phyloP scores from a whole-genome alignment of 202 grass and related monocot species.

The Panicum virgatum region DNA sequence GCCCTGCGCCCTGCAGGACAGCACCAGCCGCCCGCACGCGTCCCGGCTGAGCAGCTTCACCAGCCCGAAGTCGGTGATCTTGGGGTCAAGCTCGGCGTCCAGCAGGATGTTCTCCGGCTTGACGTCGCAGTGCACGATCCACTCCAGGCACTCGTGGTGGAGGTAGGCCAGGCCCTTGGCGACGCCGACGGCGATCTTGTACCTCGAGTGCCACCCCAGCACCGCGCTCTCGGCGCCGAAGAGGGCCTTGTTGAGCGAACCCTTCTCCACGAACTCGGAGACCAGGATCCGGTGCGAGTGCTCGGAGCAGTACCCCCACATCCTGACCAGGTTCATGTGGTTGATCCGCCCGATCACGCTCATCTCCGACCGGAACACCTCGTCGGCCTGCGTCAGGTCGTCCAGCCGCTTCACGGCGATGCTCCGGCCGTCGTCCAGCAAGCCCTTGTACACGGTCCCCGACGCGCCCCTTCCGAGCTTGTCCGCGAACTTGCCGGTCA shows the following conservation, averaged over 20 bases:
- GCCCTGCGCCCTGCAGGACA: conserved; percentile 32
- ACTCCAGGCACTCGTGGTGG: conserved; percentile 57
- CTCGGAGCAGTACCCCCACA: conserved; percentile 63
- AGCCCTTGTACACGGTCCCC: conserved; percentile 63
- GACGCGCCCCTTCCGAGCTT: conserved; percentile 44
- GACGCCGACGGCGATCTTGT: conserved; percentile 43
- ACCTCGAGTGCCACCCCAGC: conserved; percentile 41
- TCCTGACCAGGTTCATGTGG: conserved; percentile 73
- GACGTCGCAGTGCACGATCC: conserved; percentile 77
- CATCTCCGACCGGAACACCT: conserved; percentile 59
- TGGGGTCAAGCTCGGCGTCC: conserved; percentile 48
- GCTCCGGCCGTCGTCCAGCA: conserved; percentile 45
- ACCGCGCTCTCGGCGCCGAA: not conserved
- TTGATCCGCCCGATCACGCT: conserved; percentile 61
- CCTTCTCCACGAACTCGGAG: conserved; percentile 55
- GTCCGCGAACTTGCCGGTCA: conserved; percentile 44
- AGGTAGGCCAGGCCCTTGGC: conserved; percentile 55
- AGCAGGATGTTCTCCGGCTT: conserved; percentile 86
- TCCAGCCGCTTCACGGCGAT: conserved; percentile 56
- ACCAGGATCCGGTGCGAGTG: conserved; percentile 47
- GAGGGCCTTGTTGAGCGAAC: conserved; percentile 53
- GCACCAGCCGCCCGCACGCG: not conserved
- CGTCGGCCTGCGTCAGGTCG: conserved; percentile 46
- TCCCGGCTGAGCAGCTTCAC: conserved; percentile 56
- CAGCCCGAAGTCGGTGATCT: conserved; percentile 57